Base-by-base conservation (phyloP, 129 eudicot genomes). In the Deinandra increscens region DNA sequence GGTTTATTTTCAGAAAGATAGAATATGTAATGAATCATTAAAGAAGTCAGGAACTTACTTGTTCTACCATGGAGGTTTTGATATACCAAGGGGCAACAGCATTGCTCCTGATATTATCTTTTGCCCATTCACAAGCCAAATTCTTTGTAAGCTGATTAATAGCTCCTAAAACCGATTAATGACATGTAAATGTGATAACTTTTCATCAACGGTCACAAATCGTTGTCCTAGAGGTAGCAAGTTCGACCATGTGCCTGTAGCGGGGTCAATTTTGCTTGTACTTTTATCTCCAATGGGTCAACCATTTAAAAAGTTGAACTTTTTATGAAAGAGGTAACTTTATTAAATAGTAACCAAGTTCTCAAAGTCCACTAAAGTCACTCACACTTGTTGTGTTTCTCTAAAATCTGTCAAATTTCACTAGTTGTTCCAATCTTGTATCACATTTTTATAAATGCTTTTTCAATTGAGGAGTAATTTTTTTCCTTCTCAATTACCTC, bases 81-180 rank as follows among this genome's bases (percentile, higher is more conserved):
- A 83, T 88, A 76, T 84, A 85, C 95, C 91, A 85, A 51, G 96
- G 96, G 36, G 92, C 96, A 45, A 86, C 90, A 60, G 90, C 83
- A 73, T 89, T 89, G 73, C 82, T 73, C 70, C 96, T 78, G 76
- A 89, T 89, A 64, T 81, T 78, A 75, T 89, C 93, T 80, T 84
- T 82, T 31, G 93, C 96, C 93, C 96, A 89, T 70, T 89, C 93
- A 75, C 96, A 89, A 15, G 96, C 96, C 83, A 89, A 73, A 63
- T 75, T 83, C 62, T 69, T 86, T 20, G 90, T 86, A 41, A 89
- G 88, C 75, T 83, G 92, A 76, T 84, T 86, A 58, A 86, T 77
- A 66, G 90, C 96, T 13, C 86, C 96, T 89, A 60, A 34, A 42
- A 69, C 19, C 48, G 36, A 18, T 34, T 31, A 11, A 70, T 19